Evolutionary conservation across 331 rosid genomes (phyloP).

Genomic region (Malus hybrid): DNA sequence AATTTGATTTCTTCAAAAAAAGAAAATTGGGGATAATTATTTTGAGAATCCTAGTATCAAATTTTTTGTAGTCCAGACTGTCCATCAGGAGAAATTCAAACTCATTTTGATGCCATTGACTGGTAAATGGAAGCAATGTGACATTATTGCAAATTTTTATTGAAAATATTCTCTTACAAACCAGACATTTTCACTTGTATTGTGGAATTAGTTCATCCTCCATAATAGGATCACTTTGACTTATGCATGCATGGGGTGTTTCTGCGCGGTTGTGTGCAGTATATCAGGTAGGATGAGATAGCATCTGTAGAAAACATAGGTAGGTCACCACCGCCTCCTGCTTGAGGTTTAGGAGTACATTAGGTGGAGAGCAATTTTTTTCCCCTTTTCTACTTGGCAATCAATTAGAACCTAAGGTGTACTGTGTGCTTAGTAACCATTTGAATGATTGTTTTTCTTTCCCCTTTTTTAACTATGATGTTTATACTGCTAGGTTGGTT

Average conservation of each 20-base stretch:
- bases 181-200: not conserved
- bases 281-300: not conserved
- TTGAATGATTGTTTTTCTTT: not conserved
- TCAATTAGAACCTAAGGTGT: not conserved
- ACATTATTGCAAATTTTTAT: not conserved
- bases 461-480: conserved; percentile 4
- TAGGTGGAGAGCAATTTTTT: not conserved
- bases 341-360: not conserved
- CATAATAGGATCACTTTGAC: not conserved
- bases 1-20: not conserved
- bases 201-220: not conserved
- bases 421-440: not conserved
- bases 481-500: conserved; percentile 56
- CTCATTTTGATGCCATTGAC: too few relatives aligned
- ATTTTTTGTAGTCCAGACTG: not conserved
- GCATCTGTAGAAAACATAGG: not conserved
- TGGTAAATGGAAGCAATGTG: too few relatives aligned
- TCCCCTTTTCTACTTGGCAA: not conserved
- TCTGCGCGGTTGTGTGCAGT: not conserved
- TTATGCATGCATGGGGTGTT: not conserved
- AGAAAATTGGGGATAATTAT: not conserved
- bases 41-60: not conserved
- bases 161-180: not conserved
- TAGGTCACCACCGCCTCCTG: not conserved
- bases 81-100: not conserved